Percentiles rank a stretch among this genome's conserved stretches.
These are phyloP conservation scores for Malassezia psittaci DNA, from an alignment of 1,284 basidiomycete genomes.

Conservation along the genomic window DNA sequence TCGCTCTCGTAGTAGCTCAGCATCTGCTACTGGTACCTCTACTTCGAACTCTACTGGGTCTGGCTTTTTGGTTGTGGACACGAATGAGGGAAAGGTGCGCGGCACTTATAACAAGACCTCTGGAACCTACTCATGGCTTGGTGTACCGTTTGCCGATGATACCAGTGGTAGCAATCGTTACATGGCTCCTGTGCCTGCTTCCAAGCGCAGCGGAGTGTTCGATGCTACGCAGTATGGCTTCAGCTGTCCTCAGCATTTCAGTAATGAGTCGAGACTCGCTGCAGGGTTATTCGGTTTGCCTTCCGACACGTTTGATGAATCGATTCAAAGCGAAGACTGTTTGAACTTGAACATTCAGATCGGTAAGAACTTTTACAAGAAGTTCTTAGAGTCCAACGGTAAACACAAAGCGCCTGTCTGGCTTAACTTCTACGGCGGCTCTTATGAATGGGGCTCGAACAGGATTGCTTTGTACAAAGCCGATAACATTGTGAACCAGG, in stretches of 20 bases:
- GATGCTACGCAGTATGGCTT: conserved; percentile 11
- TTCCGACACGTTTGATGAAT: conserved; percentile 5
- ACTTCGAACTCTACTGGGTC: too few species aligned
- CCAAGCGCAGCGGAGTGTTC: conserved; percentile 3
- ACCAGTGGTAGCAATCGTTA: conserved; percentile 18
- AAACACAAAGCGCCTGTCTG: conserved; percentile 9
- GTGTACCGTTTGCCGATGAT: conserved; percentile 16
- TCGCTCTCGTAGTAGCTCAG: too few species aligned
- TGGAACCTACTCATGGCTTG: conserved; percentile 10
- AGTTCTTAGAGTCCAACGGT: conserved; percentile 2
- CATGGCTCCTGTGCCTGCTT: conserved; percentile 10
- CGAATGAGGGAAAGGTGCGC: conserved; percentile 11
- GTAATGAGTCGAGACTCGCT: conserved; percentile 1
- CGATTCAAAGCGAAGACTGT: conserved; percentile 16
- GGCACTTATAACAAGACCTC: conserved; percentile 10
- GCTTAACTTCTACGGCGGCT: conserved; percentile 17
- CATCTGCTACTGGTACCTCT: too few species aligned
- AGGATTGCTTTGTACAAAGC: conserved; percentile 6
- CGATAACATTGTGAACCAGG: conserved; percentile 10
- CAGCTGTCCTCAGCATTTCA: conserved; percentile 16
- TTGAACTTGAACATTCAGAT: conserved; percentile 15
- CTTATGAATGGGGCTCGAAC: conserved; percentile 14
- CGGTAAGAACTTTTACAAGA: conserved; percentile 12
- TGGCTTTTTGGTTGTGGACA: conserved; percentile 14
- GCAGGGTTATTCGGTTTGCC: conserved; percentile 9